Conservation (phyloP, 2,329 filamentous ascomycete genomes). For the Rutstroemia sp. region DNA sequence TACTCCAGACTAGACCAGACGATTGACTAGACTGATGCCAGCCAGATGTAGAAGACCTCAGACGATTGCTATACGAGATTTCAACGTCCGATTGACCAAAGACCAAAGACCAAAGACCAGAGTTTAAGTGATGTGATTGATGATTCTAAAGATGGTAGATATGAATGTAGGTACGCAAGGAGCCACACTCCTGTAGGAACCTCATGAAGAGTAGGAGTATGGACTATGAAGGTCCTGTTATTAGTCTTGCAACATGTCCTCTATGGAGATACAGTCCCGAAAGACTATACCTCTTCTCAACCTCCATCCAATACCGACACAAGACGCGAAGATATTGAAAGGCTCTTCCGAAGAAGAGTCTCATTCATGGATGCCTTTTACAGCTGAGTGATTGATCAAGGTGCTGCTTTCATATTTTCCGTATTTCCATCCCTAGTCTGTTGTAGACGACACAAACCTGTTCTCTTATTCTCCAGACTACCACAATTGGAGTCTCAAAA, state of each 20-base stretch:
- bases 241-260: slow-evolving; percentile 40
- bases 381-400: slow-evolving; percentile 40
- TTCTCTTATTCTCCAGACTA: too few species aligned
- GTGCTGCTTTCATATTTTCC: slow-evolving; percentile 18
- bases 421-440: too few species aligned
- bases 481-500: too few species aligned
- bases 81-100: too few species aligned
- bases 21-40: too few species aligned
- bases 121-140: not conserved
- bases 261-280: slow-evolving; percentile 30
- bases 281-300: slow-evolving; percentile 30
- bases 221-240: slow-evolving; percentile 46
- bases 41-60: too few species aligned
- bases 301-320: slow-evolving; percentile 34
- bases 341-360: slow-evolving; percentile 37
- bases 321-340: slow-evolving; percentile 39
- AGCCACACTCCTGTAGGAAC: slow-evolving; percentile 41
- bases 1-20: too few species aligned
- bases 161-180: slow-evolving; percentile 43
- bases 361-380: slow-evolving; percentile 32
- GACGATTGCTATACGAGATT: too few species aligned
- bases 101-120: not conserved
- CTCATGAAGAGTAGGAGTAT: slow-evolving; percentile 39
- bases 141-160: not conserved
- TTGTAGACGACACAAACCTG: too few species aligned